Base-by-base conservation (phyloP, 805 yeast species). In the Soucietia sequanensis region DNA sequence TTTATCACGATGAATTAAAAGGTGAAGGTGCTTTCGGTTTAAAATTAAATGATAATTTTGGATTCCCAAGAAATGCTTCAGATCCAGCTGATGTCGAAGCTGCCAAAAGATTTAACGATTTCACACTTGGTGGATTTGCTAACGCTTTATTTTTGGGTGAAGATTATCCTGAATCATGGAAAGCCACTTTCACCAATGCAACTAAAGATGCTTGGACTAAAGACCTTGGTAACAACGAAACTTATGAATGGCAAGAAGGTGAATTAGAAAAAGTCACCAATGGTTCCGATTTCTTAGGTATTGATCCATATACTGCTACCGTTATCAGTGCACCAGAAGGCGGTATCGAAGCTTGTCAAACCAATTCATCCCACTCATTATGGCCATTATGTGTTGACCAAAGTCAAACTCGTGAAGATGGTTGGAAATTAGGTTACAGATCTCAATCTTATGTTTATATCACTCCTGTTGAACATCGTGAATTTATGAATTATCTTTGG, bases 211-310 rank as follows among this genome's bases (percentile, higher is more conserved):
- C 45, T 14, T 54, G 56, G 43, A 47, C 61, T n/a, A n/a, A n/a
- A n/a, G n/a, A n/a, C n/a, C n/a, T n/a, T n/a, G n/a, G n/a, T n/a
- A n/a, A n/a, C n/a, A n/a, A n/a, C n/a, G n/a, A n/a, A n/a, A n/a
- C n/a, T n/a, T n/a, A n/a, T n/a, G n/a, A n/a, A n/a, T n/a, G n/a
- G n/a, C n/a, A n/a, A 4, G 44, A 25, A 4, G 57, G 48, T n/a
- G 62, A 60, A 37, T 46, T 52, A 27, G 21, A 31, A 25, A 35
- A 43, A 9, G 47, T 58, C 16, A 34, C 49, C 9, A 51, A 51
- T 10, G 46, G 57, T 6, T 29, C 53, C 6, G 66, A 60, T 35
- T 60, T 53, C 49, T 56, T 56, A 31, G 64, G 63, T n/a, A 44
- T 54, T 43, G 62, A 58, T 30, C 55, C 55, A 5, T 56, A 58